phyloP scores from a whole-genome alignment of 257 asterid genomes.

The Nicotiana undulata region DNA sequence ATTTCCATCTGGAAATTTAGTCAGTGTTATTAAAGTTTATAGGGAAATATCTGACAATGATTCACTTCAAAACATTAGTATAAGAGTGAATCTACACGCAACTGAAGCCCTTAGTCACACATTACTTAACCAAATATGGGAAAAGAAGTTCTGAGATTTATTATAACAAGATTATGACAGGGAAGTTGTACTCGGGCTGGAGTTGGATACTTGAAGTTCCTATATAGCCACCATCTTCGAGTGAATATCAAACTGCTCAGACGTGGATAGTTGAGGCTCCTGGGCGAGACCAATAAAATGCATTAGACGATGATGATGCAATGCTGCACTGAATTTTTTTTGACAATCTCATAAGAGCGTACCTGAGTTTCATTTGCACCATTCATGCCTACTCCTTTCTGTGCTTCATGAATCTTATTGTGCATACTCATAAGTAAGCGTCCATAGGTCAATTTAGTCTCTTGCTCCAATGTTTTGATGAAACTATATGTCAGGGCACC shows the following conservation, averaged over 20 bases:
- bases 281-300: constrained; percentile 24
- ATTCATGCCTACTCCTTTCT: constrained; percentile 25
- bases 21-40: background rate
- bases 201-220: constrained; percentile 14
- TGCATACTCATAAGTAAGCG: constrained; percentile 39
- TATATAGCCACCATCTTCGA: constrained; percentile 38
- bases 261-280: constrained; percentile 71
- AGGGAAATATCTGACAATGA: background rate
- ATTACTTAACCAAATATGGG: too few relatives aligned
- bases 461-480: constrained; percentile 42
- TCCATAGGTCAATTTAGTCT: constrained; percentile 53
- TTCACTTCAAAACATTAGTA: background rate
- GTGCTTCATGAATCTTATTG: constrained; percentile 30
- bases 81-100: background rate
- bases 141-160: background rate
- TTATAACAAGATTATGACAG: background rate
- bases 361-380: constrained; percentile 19
- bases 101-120: background rate
- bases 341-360: background rate
- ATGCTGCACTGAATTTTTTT: background rate
- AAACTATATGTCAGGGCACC: constrained; percentile 78
- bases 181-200: background rate
- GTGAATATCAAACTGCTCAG: constrained; percentile 57
- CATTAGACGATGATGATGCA: background rate
- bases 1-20: background rate